phyloP scores from a whole-genome alignment of 345 rosid species.

The Draba incana region DNA sequence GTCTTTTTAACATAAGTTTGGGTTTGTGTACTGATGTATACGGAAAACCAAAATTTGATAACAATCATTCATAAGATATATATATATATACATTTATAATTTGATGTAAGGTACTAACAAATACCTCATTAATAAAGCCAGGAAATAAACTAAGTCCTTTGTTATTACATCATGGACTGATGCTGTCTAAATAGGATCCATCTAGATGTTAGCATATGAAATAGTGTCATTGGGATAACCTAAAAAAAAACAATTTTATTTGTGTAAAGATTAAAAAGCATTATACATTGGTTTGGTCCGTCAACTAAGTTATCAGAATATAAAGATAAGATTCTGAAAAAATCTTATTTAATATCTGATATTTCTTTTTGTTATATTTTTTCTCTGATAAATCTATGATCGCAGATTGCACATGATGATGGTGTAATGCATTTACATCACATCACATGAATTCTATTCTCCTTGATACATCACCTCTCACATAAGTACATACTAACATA shows the following conservation, averaged over 20 bases:
- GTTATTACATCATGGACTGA: slow-evolving; percentile 19
- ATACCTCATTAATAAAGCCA: not conserved
- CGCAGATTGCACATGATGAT: slow-evolving; percentile 43
- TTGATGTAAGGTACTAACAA: slow-evolving; percentile 17
- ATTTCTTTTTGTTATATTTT: slow-evolving; percentile 6
- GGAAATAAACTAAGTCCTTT: not conserved
- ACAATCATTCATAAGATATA: not conserved
- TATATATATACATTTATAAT: not conserved
- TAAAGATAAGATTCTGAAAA: slow-evolving; percentile 43
- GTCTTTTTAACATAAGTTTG: no score
- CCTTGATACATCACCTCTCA: slow-evolving; percentile 30
- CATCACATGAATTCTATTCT: slow-evolving; percentile 41
- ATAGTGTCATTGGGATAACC: not conserved
- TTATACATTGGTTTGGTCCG: slow-evolving; percentile 31
- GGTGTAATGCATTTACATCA: slow-evolving; percentile 40
- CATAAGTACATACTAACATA: slow-evolving; percentile 30
- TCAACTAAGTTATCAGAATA: slow-evolving; percentile 33
- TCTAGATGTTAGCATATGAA: slow-evolving; percentile 27
- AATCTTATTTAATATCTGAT: slow-evolving; percentile 36
- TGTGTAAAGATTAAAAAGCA: slow-evolving; percentile 1
- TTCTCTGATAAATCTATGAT: slow-evolving; percentile 21
- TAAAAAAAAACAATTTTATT: not conserved
- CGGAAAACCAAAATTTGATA: not conserved
- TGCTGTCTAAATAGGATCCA: slow-evolving; percentile 25
- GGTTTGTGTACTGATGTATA: no score